phyloP scores from a whole-genome alignment of 495 filamentous ascomycete genomes.

The Terfezia boudieri region DNA sequence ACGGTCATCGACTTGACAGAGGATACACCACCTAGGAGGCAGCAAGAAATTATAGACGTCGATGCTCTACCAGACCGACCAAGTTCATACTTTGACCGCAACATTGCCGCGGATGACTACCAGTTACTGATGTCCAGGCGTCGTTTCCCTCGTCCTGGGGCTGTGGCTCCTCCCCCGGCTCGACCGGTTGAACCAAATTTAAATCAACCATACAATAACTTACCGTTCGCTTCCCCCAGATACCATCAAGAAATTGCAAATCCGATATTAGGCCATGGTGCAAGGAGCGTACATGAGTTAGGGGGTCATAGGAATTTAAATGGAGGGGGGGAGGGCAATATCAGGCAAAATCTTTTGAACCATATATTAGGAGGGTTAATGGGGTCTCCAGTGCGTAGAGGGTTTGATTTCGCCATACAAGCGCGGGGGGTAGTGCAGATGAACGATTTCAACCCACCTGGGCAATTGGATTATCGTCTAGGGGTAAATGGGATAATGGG shows the following conservation, averaged over 20 bases:
- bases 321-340: neutral
- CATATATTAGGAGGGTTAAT: constrained; percentile 4
- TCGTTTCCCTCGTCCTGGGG: constrained; percentile 17
- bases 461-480: constrained; percentile 16
- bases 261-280: constrained; percentile 14
- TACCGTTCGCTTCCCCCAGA: constrained; percentile 6
- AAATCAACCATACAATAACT: constrained; percentile 6
- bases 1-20: constrained; percentile 25
- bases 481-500: constrained; percentile 15
- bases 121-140: constrained; percentile 5
- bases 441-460: constrained; percentile 11
- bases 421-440: neutral
- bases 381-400: constrained; percentile 4
- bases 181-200: constrained; percentile 9
- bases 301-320: constrained; percentile 1
- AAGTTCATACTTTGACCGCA: constrained; percentile 5
- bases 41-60: constrained; percentile 12
- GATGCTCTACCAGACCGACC: constrained; percentile 17
- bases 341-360: neutral
- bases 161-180: constrained; percentile 12
- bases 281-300: constrained; percentile 8
- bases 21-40: neutral
- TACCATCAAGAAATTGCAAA: constrained; percentile 12
- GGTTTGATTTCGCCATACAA: neutral
- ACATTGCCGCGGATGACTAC: constrained; percentile 5